A percentile compares a stretch with the other conserved stretches of the same genome.
phyloP scores from a whole-genome alignment of 148 eudicot species.

The Persicaria tinctoria region DNA sequence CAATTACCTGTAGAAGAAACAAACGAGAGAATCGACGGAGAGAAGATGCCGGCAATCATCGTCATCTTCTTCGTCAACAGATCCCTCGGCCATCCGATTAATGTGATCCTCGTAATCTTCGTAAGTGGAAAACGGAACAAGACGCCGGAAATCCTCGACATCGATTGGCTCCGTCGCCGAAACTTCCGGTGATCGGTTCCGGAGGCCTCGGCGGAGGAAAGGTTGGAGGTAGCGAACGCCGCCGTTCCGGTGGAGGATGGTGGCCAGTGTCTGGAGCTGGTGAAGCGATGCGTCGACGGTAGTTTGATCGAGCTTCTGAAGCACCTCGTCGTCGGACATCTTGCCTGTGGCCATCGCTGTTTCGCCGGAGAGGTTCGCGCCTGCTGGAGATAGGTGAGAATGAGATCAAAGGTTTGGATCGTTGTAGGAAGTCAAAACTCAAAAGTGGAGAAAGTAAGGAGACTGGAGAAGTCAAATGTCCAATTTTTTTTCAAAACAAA shows the following conservation, averaged over 20 bases:
- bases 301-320: constrained; percentile 22
- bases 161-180: constrained; percentile 11
- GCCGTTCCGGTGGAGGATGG: constrained; percentile 26
- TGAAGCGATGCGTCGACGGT: constrained; percentile 28
- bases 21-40: constrained; percentile 31
- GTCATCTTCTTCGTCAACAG: background rate
- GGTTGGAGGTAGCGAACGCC: constrained; percentile 29
- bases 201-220: constrained; percentile 14
- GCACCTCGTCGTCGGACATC: constrained; percentile 21
- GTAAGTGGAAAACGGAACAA: constrained; percentile 31
- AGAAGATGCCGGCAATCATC: constrained; percentile 17
- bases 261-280: constrained; percentile 26
- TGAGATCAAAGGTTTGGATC: too few species aligned
- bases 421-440: constrained; percentile 4
- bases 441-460: too few species aligned
- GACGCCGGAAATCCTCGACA: constrained; percentile 24
- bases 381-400: too few species aligned
- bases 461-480: too few species aligned
- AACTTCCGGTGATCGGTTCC: too few species aligned
- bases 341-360: background rate
- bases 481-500: too few species aligned
- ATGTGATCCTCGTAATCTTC: constrained; percentile 32
- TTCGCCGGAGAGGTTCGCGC: background rate
- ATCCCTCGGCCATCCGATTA: constrained; percentile 23
- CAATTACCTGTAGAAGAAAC: constrained; percentile 35